Percentiles rank a stretch among this genome's conserved stretches.
phyloP scores from a whole-genome alignment of 2,329 filamentous ascomycete species.

The Teratosphaeria zuluensis region DNA sequence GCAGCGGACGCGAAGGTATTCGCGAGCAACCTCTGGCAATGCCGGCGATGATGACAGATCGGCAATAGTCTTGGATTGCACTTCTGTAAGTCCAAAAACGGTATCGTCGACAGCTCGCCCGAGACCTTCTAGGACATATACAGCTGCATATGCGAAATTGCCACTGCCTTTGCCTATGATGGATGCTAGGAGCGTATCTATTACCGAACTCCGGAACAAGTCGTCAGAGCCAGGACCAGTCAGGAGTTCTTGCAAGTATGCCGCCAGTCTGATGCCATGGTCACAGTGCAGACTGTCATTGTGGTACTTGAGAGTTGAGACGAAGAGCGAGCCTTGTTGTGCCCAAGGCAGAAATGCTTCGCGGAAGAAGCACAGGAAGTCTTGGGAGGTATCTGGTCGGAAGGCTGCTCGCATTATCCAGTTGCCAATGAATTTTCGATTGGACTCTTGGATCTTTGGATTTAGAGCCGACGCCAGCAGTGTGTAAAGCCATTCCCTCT shows the following conservation, averaged over 20 bases:
- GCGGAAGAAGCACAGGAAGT: conserved; percentile 29
- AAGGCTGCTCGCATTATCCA: conserved; percentile 32
- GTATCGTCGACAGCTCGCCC: conserved; percentile 22
- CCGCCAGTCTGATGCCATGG: conserved; percentile 32
- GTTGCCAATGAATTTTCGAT: conserved; percentile 36
- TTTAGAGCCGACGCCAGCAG: conserved; percentile 33
- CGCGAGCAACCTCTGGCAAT: conserved; percentile 34
- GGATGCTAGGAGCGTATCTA: conserved; percentile 27
- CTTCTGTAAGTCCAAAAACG: conserved; percentile 10
- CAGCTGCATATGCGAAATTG: conserved; percentile 32
- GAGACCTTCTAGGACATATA: conserved; percentile 36
- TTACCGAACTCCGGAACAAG: conserved; percentile 10
- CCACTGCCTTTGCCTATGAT: conserved; percentile 20
- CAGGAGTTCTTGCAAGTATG: conserved; percentile 27
- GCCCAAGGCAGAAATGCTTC: conserved; percentile 39
- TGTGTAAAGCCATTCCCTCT: conserved; percentile 32
- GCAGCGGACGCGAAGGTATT: conserved; percentile 25
- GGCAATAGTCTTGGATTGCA: conserved; percentile 26
- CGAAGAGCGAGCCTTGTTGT: conserved; percentile 36
- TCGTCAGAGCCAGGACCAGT: conserved; percentile 4
- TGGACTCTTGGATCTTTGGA: conserved; percentile 34
- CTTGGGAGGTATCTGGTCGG: conserved; percentile 11
- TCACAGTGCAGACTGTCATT: conserved; percentile 24
- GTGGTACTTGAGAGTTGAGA: conserved; percentile 25
- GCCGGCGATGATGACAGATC: conserved; percentile 28